Evolutionary conservation across 2,329 filamentous ascomycete genomes (phyloP).

Genomic region (Capronia coronata): DNA sequence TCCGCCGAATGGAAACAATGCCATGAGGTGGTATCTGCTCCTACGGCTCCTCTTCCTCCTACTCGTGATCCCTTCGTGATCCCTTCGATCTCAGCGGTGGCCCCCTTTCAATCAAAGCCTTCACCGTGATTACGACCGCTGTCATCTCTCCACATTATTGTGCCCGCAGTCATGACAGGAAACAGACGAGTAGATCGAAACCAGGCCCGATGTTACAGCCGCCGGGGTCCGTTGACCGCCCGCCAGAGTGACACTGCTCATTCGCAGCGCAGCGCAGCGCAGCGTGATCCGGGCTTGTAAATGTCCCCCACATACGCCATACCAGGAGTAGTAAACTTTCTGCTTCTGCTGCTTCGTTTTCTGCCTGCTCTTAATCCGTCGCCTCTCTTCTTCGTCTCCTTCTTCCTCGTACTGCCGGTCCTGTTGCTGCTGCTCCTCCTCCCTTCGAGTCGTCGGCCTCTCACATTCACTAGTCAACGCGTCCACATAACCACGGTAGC

Average conservation of each 20-base stretch:
- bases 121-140: not conserved
- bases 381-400: not conserved
- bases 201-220: too few relatives aligned
- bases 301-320: constrained; percentile 26
- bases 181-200: not conserved
- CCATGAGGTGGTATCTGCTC: not conserved
- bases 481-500: not conserved
- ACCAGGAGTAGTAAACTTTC: constrained; percentile 17
- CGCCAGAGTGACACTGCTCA: constrained; percentile 1
- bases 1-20: constrained; percentile 1
- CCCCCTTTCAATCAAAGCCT: not conserved
- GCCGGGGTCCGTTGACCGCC: constrained; percentile 7
- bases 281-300: too few relatives aligned
- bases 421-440: not conserved
- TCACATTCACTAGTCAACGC: too few relatives aligned
- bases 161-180: not conserved
- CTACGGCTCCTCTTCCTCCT: not conserved
- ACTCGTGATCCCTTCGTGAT: not conserved
- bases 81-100: not conserved
- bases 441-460: too few relatives aligned
- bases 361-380: not conserved
- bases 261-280: too few relatives aligned
- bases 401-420: not conserved
- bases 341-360: not conserved
- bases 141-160: not conserved